Conservation (phyloP, 2,329 filamentous ascomycete genomes). For the Rhynchosporium secalis region DNA sequence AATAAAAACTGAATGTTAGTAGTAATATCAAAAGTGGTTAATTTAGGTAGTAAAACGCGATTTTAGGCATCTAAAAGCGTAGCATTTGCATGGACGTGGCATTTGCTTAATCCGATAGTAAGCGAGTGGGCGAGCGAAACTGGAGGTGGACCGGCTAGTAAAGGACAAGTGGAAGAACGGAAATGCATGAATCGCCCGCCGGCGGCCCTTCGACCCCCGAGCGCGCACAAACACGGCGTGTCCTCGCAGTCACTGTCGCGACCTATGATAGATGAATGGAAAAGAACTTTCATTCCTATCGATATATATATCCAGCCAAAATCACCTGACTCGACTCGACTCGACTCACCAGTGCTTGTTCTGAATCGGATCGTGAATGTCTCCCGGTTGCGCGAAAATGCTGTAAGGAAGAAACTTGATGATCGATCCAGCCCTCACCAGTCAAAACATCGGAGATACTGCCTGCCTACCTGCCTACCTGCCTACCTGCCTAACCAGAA, state of each 20-base stretch:
- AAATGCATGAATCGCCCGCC: not conserved
- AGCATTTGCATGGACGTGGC: no score
- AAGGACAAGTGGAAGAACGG: not conserved
- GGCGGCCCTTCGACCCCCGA: not conserved
- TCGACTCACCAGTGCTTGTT: not conserved
- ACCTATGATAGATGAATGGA: no score
- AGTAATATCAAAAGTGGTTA: no score
- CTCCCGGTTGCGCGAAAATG: not conserved
- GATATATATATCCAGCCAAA: not conserved
- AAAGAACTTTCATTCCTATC: not conserved
- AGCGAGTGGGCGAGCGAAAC: no score
- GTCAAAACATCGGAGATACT: conserved; percentile 1
- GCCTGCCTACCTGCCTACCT: no score
- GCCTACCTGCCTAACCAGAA: not conserved
- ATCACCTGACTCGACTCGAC: not conserved
- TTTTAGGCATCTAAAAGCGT: no score
- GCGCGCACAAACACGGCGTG: not conserved
- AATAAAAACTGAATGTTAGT: no score
- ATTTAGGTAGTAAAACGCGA: no score
- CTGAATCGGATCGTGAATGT: conserved; percentile 1
- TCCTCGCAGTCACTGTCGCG: conserved; percentile 1
- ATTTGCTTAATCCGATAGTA: no score
- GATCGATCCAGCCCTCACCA: no score
- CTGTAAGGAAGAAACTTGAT: not conserved
- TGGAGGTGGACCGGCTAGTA: no score